These are phyloP conservation scores for Diutina rugosa DNA, from an alignment of 1,139 yeast genomes.

Conservation along the genomic window DNA sequence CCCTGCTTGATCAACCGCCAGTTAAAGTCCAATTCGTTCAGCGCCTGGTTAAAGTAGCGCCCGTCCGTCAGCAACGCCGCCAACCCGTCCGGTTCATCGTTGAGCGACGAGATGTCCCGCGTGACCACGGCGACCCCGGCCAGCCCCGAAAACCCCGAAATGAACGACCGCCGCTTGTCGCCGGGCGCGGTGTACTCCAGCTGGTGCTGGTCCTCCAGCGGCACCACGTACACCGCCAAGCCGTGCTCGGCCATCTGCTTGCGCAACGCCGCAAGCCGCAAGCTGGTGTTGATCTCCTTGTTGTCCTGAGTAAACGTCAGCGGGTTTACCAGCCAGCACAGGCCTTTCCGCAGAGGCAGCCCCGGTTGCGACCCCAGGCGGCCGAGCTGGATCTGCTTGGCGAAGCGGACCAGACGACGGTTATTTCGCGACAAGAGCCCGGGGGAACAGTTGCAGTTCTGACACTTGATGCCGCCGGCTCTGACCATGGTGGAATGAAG, in stretches of 20 bases:
- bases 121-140: constrained; percentile 91
- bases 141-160: constrained; percentile 86
- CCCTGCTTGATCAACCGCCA: constrained; percentile 85
- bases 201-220: constrained; percentile 91
- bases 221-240: constrained; percentile 70
- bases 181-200: constrained; percentile 73
- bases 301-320: constrained; percentile 28
- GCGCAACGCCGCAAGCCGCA: constrained; percentile 53
- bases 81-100: constrained; percentile 44
- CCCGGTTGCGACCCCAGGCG: constrained; percentile 12
- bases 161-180: constrained; percentile 78
- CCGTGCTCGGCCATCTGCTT: constrained; percentile 48
- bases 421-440: constrained; percentile 59
- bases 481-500: background rate
- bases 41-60: constrained; percentile 85
- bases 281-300: constrained; percentile 42
- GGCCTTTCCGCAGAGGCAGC: constrained; percentile 27
- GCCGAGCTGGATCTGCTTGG: constrained; percentile 32
- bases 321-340: constrained; percentile 36
- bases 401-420: constrained; percentile 38
- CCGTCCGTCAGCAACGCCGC: constrained; percentile 92
- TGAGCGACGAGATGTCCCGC: constrained; percentile 49
- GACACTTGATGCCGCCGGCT: constrained; percentile 24
- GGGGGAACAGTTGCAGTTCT: constrained; percentile 73
- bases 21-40: constrained; percentile 73